Evolutionary conservation across 139 green algal species (phyloP).

Genomic region (Auxenochlorella pyrenoidosa): DNA sequence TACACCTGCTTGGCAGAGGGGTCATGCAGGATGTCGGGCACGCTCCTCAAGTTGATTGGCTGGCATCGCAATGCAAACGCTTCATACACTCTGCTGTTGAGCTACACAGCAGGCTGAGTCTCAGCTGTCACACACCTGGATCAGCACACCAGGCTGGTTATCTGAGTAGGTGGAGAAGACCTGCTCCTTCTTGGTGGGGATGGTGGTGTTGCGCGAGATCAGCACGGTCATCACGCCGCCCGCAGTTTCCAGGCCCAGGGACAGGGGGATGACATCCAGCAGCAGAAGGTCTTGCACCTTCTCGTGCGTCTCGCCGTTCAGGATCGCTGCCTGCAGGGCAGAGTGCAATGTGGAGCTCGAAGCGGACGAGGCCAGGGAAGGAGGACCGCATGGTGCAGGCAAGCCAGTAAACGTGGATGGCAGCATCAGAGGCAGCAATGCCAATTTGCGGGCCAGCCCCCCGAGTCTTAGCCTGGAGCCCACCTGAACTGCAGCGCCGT

Average conservation of each 20-base stretch:
- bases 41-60: background rate
- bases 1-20: constrained; percentile 78
- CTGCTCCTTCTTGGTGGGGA: constrained; percentile 99
- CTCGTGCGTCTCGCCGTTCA: constrained; percentile 90
- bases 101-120: background rate
- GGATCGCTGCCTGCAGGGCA: constrained; percentile 91
- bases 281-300: constrained; percentile 99
- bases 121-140: constrained; percentile 72
- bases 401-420: no score
- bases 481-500: constrained; percentile 94
- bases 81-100: background rate
- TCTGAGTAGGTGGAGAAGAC: constrained; percentile 98
- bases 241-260: constrained; percentile 96
- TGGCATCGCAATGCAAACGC: background rate
- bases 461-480: background rate
- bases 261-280: constrained; percentile 95
- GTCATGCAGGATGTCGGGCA: background rate
- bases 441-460: no score
- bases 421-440: no score
- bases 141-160: constrained; percentile 99
- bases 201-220: constrained; percentile 97
- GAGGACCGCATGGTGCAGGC: no score
- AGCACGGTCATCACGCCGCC: constrained; percentile 94
- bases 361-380: background rate
- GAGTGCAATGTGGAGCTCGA: no score